Evolutionary conservation across 805 yeast species (phyloP).

Genomic region (Pichia manshurica): DNA sequence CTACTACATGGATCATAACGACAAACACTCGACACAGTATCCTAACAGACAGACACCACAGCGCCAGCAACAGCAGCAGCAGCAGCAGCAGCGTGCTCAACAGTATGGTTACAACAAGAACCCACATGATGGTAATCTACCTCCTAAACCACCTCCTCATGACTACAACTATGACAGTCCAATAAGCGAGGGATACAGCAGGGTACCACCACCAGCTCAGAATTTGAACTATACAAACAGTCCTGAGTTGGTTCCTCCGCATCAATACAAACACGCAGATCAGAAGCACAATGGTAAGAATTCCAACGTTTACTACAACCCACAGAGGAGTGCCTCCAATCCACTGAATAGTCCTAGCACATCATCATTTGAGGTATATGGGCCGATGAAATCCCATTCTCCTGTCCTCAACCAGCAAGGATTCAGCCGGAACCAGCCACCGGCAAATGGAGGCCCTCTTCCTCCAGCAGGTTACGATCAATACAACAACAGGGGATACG

Average conservation of each 20-base stretch:
- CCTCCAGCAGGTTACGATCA: constrained; percentile 12
- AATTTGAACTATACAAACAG: constrained; percentile 12
- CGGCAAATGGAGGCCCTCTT: constrained; percentile 1
- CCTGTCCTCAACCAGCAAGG: constrained; percentile 2
- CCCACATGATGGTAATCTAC: not conserved
- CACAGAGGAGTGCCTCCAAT: not conserved
- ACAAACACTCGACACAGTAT: not conserved
- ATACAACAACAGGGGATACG: constrained; percentile 9
- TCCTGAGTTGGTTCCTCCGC: constrained; percentile 14
- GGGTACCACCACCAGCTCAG: constrained; percentile 8
- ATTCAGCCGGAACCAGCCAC: not conserved
- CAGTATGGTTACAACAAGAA: not conserved
- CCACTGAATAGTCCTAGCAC: constrained; percentile 6
- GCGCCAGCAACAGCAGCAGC: not conserved
- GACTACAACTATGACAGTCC: constrained; percentile 6
- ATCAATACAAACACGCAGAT: constrained; percentile 6
- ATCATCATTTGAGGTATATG: constrained; percentile 10
- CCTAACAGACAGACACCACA: not conserved
- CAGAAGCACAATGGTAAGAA: no score
- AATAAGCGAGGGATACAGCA: constrained; percentile 6
- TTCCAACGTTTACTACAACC: no score
- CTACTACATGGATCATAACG: not conserved
- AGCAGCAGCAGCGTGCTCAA: not conserved
- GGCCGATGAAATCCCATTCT: constrained; percentile 12
- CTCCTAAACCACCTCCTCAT: constrained; percentile 6